A percentile compares a stretch with the other conserved stretches of the same genome.
Evolutionary conservation across 2,329 filamentous ascomycete species (phyloP).

Genomic region (Tolypocladium ovalisporum): DNA sequence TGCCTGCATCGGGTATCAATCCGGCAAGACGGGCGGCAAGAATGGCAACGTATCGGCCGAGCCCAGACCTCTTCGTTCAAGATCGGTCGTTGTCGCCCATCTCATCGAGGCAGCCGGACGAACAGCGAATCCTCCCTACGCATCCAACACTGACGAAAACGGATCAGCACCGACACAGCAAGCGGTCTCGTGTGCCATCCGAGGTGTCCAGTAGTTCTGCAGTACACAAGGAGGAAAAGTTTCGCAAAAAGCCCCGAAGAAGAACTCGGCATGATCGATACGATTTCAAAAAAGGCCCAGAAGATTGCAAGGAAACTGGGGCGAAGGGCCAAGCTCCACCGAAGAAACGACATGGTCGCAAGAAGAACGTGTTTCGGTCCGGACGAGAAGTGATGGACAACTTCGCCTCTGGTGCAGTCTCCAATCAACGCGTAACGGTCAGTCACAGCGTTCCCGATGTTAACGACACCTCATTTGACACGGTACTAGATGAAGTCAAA

Average conservation of each 20-base stretch:
- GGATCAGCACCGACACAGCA: background rate
- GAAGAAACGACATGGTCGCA: conserved; percentile 3
- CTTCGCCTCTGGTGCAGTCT: conserved; percentile 44
- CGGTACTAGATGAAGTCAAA: conserved; percentile 19
- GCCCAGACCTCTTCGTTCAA: conserved; percentile 1
- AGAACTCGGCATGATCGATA: conserved; percentile 7
- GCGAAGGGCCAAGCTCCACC: background rate
- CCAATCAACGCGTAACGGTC: conserved; percentile 24
- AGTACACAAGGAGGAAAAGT: background rate
- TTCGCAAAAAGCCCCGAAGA: conserved; percentile 1
- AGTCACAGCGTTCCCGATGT: conserved; percentile 1
- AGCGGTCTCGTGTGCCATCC: background rate
- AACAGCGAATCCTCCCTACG: background rate
- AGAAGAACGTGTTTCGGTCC: conserved; percentile 20
- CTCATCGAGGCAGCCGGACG: background rate
- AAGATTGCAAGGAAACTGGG: background rate
- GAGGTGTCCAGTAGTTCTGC: background rate
- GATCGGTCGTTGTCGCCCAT: conserved; percentile 1
- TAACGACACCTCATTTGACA: background rate
- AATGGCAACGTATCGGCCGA: background rate
- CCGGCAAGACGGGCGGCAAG: background rate
- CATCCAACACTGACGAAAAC: background rate
- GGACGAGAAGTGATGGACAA: conserved; percentile 39
- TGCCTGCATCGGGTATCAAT: background rate
- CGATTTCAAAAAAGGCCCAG: conserved; percentile 1